Evolutionary conservation across 345 rosid species (phyloP), one percentile per base, ranked within the genome.

Genomic region (Heritiera littoralis): DNA sequence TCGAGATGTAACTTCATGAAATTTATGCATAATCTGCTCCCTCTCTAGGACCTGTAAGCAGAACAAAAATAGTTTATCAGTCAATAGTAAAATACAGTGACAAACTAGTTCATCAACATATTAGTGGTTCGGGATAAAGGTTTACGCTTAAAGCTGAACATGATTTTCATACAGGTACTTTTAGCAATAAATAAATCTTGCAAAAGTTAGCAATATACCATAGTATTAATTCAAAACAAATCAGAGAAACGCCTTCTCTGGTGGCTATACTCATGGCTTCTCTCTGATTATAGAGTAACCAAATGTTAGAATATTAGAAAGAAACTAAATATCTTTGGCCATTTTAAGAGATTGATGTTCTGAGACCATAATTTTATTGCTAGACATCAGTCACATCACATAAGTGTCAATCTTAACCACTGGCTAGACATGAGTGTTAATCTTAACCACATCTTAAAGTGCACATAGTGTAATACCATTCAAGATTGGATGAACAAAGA

Each of bases 1-100:
- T 78, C 74, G 86, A 11, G 85, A 83, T 9, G 97, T 92, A 81
- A 94, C 86, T 80, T 90, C 95, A 83, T 87, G 80, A 79, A 89
- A 89, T 72, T 86, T 90, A 80, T 81, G 80, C 87, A 92, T 89
- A 80, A 92, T 86, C 72, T 88, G 88, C 32, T 90, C 97, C 88
- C 92, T 94, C 87, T 96, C 94, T 63, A 96, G 85, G 61, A 89
- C 98, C 98, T 96, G 87, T 64, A 65, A 64, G 63, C 59, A 48
- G 72, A 38, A 30, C 2, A 77, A 51, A 77, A 64, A 64, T 0
- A 17, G 71, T 76, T 76, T 18, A 38, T 74, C 30, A 18, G 48
- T 55, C 40, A 52, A 73, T 17, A 30, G 75, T 28, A 59, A 28
- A 51, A 71, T 71, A 59, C 58, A 49, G 23, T 28, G 14, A 30